These are phyloP conservation scores for Simmondsia chinensis DNA, from an alignment of 148 eudicot genomes.

Conservation along the genomic window DNA sequence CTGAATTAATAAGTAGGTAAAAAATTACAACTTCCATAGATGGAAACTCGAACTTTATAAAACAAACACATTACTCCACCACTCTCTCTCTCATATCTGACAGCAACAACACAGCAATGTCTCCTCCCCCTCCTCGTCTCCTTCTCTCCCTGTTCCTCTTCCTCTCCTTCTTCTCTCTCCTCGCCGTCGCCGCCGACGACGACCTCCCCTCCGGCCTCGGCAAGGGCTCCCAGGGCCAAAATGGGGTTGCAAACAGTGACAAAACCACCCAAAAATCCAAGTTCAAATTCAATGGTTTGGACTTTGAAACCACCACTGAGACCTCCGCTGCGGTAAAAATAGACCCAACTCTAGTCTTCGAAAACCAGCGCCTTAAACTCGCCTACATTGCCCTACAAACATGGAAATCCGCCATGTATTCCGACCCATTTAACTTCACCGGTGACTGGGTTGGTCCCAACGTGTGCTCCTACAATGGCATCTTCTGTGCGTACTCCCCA, in stretches of 20 bases:
- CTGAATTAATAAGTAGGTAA: too few species aligned
- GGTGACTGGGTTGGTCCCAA: constrained; percentile 68
- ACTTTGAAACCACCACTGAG: background rate
- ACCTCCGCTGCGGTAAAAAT: constrained; percentile 11
- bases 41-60: too few species aligned
- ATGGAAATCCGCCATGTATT: constrained; percentile 68
- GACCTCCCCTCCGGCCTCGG: constrained; percentile 12
- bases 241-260: background rate
- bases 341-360: constrained; percentile 25
- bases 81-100: too few species aligned
- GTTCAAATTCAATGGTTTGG: too few species aligned
- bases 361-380: constrained; percentile 35
- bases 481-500: constrained; percentile 51
- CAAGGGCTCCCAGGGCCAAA: constrained; percentile 1
- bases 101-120: too few species aligned
- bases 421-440: constrained; percentile 85
- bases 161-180: constrained; percentile 1
- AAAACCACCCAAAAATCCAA: background rate
- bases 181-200: constrained; percentile 12
- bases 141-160: background rate
- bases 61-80: too few species aligned
- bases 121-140: constrained; percentile 23
- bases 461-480: constrained; percentile 70
- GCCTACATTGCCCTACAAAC: constrained; percentile 88
- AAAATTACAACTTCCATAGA: too few species aligned